Evolutionary conservation across 805 yeast species (phyloP), one percentile per base, ranked within the genome.

Genomic region (Kluyveromyces dobzhanskii): DNA sequence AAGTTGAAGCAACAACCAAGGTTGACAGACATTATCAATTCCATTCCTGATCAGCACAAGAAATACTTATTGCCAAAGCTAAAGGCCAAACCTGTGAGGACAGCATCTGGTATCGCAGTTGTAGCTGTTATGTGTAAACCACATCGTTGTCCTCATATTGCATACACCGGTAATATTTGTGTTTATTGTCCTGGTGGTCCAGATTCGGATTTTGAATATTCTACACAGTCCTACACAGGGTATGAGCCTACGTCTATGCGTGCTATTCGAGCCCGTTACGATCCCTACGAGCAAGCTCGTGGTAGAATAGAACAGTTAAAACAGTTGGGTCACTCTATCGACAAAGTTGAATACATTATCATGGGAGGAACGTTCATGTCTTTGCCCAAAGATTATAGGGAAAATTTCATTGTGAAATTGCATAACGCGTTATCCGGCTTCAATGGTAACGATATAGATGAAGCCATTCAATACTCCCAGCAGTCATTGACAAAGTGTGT

Each of bases 291-390:
- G 62, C 98, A 92, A 62, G 97, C 97, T 4, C 73, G 98, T 57
- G 98, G 98, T 35, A 78, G 98, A 60, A 80, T 92, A 29, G 98
- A 92, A 56, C 98, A 92, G 68, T 71, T 92, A 46, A 77, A 95
- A 49, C 96, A 84, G 61, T 70, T 92, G 44, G 98, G 98, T 11
- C 98, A 92, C 57, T 81, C 94, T 1, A 90, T 92, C 32, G 98
- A 92, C 59, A 92, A 92, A 57, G 98, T 92, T 11, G 98, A 92
- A 61, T 92, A 92, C 58, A 92, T 92, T 46, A 80, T 92, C 47
- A 92, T 92, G 98, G 98, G 98, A 39, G 98, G 98, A 47, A 92
- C 98, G 0, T 92, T 92, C 61, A 92, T 92, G 98, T 83, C 95
- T 2, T 69, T 92, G 44, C 94, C 95, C 13, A 73, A 76, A 37